A percentile compares a stretch with the other conserved stretches of the same genome.
phyloP scores from a whole-genome alignment of 2,329 filamentous ascomycete genomes.

The Neonectria ditissima region DNA sequence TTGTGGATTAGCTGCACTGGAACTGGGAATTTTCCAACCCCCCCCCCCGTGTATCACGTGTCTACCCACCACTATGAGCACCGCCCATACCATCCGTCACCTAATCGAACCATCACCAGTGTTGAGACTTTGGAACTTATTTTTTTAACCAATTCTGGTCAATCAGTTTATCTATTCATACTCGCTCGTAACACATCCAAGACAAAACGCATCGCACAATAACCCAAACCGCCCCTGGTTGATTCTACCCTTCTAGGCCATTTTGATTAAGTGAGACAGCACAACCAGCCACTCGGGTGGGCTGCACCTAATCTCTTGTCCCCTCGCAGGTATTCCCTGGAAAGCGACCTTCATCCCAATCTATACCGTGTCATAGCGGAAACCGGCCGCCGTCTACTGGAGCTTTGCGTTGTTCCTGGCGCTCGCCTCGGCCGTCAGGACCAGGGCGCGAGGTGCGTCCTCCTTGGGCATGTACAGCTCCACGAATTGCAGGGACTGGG shows the following conservation, averaged over 20 bases:
- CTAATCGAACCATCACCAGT: background rate
- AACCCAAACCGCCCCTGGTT: conserved; percentile 14
- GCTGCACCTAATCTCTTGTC: conserved; percentile 15
- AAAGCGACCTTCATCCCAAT: conserved; percentile 27
- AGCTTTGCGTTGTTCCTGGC: conserved; percentile 73
- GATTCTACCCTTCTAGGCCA: conserved; percentile 33
- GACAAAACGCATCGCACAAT: conserved; percentile 1
- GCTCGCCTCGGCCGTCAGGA: conserved; percentile 76
- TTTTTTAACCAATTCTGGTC: background rate
- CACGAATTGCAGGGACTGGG: conserved; percentile 73
- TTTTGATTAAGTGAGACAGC: conserved; percentile 36
- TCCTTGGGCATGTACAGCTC: conserved; percentile 85
- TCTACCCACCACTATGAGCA: background rate
- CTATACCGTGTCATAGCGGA: conserved; percentile 22
- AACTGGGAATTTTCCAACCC: conserved; percentile 16
- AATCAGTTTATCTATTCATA: conserved; percentile 12
- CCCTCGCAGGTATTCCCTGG: conserved; percentile 28
- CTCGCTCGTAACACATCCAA: conserved; percentile 8
- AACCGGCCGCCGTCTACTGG: conserved; percentile 39
- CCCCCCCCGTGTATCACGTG: conserved; percentile 22
- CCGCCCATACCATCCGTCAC: background rate
- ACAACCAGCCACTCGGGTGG: conserved; percentile 19
- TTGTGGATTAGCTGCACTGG: background rate
- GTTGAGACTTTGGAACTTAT: background rate
- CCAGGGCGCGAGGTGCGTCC: conserved; percentile 78